Conservation (phyloP, 139 green algal genomes). For the Chlamydomonas sp. region DNA sequence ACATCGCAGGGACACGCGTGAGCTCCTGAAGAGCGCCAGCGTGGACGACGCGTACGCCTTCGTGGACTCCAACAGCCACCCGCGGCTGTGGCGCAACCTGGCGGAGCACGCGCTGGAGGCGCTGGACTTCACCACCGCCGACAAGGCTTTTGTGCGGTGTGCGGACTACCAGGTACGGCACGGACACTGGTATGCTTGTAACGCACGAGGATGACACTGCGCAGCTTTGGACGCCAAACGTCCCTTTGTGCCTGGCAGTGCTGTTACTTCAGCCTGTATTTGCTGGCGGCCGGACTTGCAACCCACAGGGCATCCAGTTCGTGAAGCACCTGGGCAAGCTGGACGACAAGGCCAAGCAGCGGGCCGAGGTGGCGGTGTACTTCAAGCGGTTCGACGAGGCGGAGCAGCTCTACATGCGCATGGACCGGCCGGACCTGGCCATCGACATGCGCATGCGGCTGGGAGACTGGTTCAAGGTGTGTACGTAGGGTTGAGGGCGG, state of each 20-base stretch:
- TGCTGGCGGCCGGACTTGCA: background rate
- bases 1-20: constrained; percentile 60
- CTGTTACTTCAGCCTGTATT: background rate
- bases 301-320: constrained; percentile 74
- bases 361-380: constrained; percentile 76
- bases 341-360: constrained; percentile 73
- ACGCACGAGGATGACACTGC: background rate
- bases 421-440: constrained; percentile 81
- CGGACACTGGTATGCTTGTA: background rate
- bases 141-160: constrained; percentile 79
- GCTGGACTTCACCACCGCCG: constrained; percentile 77
- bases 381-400: constrained; percentile 88
- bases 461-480: constrained; percentile 82
- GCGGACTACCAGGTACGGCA: constrained; percentile 57
- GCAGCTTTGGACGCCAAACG: background rate
- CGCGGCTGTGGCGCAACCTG: constrained; percentile 81
- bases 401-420: constrained; percentile 76
- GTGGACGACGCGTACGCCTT: constrained; percentile 75
- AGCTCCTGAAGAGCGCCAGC: constrained; percentile 66
- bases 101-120: constrained; percentile 79
- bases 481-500: background rate
- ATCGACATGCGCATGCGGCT: constrained; percentile 80
- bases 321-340: constrained; percentile 80
- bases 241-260: background rate
- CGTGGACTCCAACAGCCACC: constrained; percentile 73